phyloP scores from a whole-genome alignment of 805 yeast genomes.

The Geotrichum ghanense region DNA sequence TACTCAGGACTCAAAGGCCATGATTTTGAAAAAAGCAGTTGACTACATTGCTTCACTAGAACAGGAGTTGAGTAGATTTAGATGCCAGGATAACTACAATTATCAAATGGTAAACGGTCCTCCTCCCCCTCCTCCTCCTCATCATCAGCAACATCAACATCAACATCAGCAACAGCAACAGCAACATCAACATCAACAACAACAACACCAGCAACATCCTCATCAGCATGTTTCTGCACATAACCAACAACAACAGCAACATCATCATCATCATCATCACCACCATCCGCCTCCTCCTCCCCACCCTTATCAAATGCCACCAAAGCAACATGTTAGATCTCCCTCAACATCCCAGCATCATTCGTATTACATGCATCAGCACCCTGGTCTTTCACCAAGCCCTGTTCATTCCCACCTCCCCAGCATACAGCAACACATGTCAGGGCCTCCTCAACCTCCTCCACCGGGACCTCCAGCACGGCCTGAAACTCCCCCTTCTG shows the following conservation, averaged over 20 bases:
- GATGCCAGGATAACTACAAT: background rate
- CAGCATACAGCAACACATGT: background rate
- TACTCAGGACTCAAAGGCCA: conserved; percentile 36
- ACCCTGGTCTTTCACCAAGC: background rate
- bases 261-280: background rate
- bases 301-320: background rate
- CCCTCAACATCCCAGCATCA: background rate
- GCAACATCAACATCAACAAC: conserved; percentile 4
- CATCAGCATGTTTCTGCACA: background rate
- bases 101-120: background rate
- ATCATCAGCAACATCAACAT: background rate
- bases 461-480: conserved; percentile 1
- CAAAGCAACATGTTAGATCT: background rate
- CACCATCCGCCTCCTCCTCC: conserved; percentile 3
- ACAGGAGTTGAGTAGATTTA: conserved; percentile 12
- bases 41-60: conserved; percentile 33
- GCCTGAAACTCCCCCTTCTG: conserved; percentile 4
- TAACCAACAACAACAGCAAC: background rate
- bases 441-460: background rate
- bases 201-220: conserved; percentile 4
- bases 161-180: background rate
- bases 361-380: background rate
- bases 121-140: background rate
- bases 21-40: conserved; percentile 31
- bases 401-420: conserved; percentile 1